Evolutionary conservation across 108 stramenopile species (phyloP).

Genomic region (Bacterosira constricta): DNA sequence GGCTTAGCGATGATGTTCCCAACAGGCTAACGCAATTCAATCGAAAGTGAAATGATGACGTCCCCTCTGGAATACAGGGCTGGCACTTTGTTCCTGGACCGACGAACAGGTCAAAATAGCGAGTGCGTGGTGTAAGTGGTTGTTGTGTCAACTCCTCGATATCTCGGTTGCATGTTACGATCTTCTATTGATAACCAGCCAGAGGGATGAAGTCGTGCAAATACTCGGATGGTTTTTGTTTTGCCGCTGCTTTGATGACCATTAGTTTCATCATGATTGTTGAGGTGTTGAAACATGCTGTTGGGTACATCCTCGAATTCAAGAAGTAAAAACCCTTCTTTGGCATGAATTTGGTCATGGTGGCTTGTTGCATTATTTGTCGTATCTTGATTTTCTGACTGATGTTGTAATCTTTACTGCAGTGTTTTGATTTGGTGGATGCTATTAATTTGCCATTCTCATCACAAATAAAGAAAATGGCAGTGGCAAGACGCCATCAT

Average conservation of each 20-base stretch:
- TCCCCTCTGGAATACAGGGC: slow-evolving; percentile 36
- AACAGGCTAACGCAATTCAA: slow-evolving; percentile 18
- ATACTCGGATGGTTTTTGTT: neutral
- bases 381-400: no score
- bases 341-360: neutral
- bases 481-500: slow-evolving; percentile 43
- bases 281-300: neutral
- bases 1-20: slow-evolving; percentile 21
- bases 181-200: slow-evolving; percentile 49
- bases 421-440: neutral
- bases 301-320: neutral
- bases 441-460: neutral
- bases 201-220: slow-evolving; percentile 31
- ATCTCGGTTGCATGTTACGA: slow-evolving; percentile 15
- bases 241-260: neutral
- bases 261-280: neutral
- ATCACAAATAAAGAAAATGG: neutral
- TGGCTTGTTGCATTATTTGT: neutral
- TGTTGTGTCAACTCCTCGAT: neutral
- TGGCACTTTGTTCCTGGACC: slow-evolving; percentile 3
- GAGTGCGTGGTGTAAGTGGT: slow-evolving; percentile 11
- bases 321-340: slow-evolving; percentile 32
- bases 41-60: slow-evolving; percentile 31
- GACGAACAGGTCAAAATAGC: slow-evolving; percentile 28
- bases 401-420: neutral